Conservation (phyloP, 495 filamentous ascomycete genomes). For the Tuber calosporum region DNA sequence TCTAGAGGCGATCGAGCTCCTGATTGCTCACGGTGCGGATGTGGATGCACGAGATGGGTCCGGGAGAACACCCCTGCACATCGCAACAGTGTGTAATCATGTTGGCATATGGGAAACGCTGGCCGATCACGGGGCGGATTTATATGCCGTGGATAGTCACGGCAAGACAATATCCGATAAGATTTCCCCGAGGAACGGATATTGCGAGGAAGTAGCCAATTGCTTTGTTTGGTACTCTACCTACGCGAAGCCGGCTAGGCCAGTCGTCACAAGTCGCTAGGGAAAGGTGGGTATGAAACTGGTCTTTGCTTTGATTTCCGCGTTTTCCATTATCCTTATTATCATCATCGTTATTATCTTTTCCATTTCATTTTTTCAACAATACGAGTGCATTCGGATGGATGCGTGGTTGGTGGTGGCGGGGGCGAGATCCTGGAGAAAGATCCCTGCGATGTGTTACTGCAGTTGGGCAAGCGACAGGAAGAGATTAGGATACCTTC, state of each 20-base stretch:
- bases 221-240: background rate
- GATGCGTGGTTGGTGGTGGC: no score
- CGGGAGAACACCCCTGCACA: conserved; percentile 1
- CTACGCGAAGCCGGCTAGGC: background rate
- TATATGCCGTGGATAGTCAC: background rate
- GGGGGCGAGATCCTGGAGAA: background rate
- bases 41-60: background rate
- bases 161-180: background rate
- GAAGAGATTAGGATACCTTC: background rate
- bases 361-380: background rate
- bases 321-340: background rate
- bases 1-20: background rate
- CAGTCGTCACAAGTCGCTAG: background rate
- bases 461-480: background rate
- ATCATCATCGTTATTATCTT: background rate
- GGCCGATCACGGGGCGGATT: background rate
- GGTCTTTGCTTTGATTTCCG: background rate
- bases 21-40: conserved; percentile 1
- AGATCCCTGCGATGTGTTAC: background rate
- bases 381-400: background rate
- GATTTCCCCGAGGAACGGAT: background rate
- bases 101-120: background rate
- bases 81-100: background rate
- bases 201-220: background rate
- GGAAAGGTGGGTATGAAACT: background rate